Percentiles rank a stretch among this genome's conserved stretches.
Conservation (phyloP, 2,329 filamentous ascomycete species). For the Peltaster fructicola region DNA sequence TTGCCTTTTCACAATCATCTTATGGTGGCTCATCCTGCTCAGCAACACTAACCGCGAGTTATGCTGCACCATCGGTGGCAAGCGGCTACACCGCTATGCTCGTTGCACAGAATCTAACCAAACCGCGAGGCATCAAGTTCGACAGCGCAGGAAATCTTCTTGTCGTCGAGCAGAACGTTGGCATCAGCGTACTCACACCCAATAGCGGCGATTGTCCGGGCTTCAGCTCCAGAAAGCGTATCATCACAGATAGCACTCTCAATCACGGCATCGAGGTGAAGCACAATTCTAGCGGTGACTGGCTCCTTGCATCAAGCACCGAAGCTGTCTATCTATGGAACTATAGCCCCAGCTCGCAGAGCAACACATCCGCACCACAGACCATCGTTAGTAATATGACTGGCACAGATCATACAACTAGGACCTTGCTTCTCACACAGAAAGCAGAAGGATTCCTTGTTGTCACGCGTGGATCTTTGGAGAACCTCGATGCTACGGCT, state of each 20-base stretch:
- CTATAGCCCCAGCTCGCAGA: slow-evolving; percentile 33
- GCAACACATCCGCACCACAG: slow-evolving; percentile 28
- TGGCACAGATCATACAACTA: slow-evolving; percentile 42
- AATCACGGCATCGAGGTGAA: slow-evolving; percentile 33
- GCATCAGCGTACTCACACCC: slow-evolving; percentile 11
- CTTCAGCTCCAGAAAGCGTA: slow-evolving; percentile 8
- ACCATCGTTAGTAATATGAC: slow-evolving; percentile 46
- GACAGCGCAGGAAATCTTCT: slow-evolving; percentile 30
- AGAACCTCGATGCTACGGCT: slow-evolving; percentile 43
- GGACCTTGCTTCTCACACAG: slow-evolving; percentile 46
- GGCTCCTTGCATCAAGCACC: slow-evolving; percentile 37
- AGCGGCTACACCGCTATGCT: slow-evolving; percentile 26
- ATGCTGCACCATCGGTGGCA: slow-evolving; percentile 24
- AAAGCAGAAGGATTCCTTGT: slow-evolving; percentile 30
- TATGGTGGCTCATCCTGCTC: slow-evolving; percentile 14
- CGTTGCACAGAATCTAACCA: slow-evolving; percentile 27
- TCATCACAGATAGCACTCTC: slow-evolving; percentile 18
- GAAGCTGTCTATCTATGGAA: slow-evolving; percentile 45
- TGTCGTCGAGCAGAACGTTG: slow-evolving; percentile 26
- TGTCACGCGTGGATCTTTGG: slow-evolving; percentile 45
- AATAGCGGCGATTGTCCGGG: slow-evolving; percentile 11
- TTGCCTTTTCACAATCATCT: too few relatives aligned
- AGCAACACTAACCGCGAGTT: slow-evolving; percentile 19
- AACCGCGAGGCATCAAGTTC: slow-evolving; percentile 30
- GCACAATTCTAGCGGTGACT: slow-evolving; percentile 30